Evolutionary conservation across 106 monocot species (phyloP).

Genomic region (Dendrobium huoshanense): DNA sequence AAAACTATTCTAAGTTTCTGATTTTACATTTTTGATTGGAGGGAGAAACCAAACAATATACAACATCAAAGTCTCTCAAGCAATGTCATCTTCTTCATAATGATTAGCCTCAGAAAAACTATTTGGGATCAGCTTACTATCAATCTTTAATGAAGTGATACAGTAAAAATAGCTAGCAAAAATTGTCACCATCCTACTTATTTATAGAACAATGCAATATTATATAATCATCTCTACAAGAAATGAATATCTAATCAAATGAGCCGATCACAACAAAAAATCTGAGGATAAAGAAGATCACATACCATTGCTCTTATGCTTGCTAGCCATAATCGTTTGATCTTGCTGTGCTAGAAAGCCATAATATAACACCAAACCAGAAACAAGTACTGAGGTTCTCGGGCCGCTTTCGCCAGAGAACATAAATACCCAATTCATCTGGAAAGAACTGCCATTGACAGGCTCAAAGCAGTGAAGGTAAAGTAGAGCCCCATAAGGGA

Average conservation of each 20-base stretch:
- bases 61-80: background rate
- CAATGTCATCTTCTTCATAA: background rate
- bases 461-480: constrained; percentile 62
- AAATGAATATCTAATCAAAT: no score
- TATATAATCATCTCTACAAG: background rate
- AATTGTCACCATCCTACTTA: background rate
- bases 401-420: background rate
- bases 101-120: background rate
- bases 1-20: background rate
- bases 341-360: background rate
- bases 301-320: background rate
- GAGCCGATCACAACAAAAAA: background rate
- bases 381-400: no score
- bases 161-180: background rate
- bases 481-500: constrained; percentile 78
- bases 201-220: background rate
- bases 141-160: background rate
- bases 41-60: background rate
- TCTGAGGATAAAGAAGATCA: background rate
- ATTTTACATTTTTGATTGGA: background rate
- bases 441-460: constrained; percentile 42
- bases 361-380: no score
- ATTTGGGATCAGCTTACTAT: background rate
- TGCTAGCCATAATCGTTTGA: background rate
- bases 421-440: constrained; percentile 10